Conservation (phyloP, 2,329 filamentous ascomycete genomes). For the Venturia nashicola region DNA sequence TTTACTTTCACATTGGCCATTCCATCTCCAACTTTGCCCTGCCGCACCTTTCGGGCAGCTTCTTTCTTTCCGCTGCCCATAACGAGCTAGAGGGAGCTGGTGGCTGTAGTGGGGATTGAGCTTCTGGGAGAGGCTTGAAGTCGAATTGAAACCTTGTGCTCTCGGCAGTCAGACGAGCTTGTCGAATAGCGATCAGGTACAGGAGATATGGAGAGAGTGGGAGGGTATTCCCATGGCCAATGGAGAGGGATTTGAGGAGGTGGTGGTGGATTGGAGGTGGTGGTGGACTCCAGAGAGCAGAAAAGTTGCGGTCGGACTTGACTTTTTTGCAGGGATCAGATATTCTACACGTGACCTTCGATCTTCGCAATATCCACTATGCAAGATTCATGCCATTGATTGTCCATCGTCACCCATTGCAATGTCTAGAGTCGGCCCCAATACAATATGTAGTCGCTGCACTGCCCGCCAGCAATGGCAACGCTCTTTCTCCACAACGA, state of each 20-base stretch:
- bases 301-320: not conserved
- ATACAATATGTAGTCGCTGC: slow-evolving; percentile 24
- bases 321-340: not conserved
- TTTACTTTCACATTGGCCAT: slow-evolving; percentile 87
- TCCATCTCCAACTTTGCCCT: slow-evolving; percentile 76
- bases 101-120: not conserved
- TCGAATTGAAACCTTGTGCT: not conserved
- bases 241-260: not conserved
- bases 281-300: not conserved
- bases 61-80: slow-evolving; percentile 96
- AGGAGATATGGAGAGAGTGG: not conserved
- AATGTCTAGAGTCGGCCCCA: slow-evolving; percentile 30
- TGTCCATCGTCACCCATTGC: slow-evolving; percentile 12
- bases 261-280: not conserved
- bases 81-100: slow-evolving; percentile 13
- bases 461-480: slow-evolving; percentile 18
- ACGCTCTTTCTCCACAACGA: slow-evolving; percentile 34
- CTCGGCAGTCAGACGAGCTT: not conserved
- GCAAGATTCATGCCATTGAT: not conserved
- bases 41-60: slow-evolving; percentile 63
- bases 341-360: not conserved
- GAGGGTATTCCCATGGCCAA: not conserved
- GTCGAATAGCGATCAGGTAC: not conserved
- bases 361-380: not conserved
- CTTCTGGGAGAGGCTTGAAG: not conserved